Evolutionary conservation across 192 early-diverging fungal genomes (phyloP).

Genomic region (Mortierella hygrophila): DNA sequence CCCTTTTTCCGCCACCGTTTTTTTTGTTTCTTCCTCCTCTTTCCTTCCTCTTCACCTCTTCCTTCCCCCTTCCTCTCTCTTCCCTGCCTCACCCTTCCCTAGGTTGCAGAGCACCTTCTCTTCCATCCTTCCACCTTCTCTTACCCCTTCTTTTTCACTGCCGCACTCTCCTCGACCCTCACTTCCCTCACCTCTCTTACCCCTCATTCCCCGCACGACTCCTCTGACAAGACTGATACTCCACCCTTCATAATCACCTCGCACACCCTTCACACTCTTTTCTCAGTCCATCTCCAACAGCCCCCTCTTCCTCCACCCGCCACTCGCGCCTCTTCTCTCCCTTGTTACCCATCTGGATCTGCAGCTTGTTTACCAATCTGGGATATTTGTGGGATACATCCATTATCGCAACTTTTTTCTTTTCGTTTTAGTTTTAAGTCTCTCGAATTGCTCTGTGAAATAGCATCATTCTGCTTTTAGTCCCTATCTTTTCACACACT

Average conservation of each 20-base stretch:
- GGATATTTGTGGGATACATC: background rate
- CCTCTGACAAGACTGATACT: background rate
- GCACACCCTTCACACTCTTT: background rate
- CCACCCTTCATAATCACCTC: background rate
- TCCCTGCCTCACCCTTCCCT: background rate
- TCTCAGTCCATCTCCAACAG: background rate
- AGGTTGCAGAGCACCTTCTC: background rate
- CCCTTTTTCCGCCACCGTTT: background rate
- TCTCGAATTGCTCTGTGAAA: slow-evolving; percentile 8
- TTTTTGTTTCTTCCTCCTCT: background rate
- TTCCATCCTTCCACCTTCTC: background rate
- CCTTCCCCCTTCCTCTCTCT: background rate
- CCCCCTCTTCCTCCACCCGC: background rate
- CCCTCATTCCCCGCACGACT: background rate
- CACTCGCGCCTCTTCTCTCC: background rate
- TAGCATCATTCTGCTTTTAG: slow-evolving; percentile 12
- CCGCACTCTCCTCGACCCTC: background rate
- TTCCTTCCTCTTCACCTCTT: background rate
- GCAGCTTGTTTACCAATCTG: background rate
- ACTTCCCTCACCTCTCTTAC: background rate
- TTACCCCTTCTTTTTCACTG: background rate
- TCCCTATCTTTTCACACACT: background rate
- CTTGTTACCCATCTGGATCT: background rate
- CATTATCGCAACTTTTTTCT: background rate
- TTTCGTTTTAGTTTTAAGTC: background rate